These are phyloP conservation scores for Xylaria sp. DNA, from an alignment of 2,329 filamentous ascomycete species.

Conservation along the genomic window DNA sequence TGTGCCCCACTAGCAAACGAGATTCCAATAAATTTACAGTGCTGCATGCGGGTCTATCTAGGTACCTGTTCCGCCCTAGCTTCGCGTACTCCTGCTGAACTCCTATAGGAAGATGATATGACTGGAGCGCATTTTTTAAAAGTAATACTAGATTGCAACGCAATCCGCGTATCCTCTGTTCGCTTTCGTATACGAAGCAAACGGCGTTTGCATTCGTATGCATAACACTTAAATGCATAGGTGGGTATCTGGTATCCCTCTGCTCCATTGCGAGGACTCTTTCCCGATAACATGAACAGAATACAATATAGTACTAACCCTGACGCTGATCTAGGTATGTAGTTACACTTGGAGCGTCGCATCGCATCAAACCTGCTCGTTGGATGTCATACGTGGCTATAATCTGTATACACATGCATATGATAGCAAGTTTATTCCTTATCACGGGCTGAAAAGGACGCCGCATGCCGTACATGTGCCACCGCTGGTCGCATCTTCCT, in stretches of 20 bases:
- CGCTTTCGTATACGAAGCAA: not conserved
- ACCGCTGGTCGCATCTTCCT: not conserved
- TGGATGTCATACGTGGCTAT: not conserved
- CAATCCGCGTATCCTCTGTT: not conserved
- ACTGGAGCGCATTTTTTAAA: not conserved
- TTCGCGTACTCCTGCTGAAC: not conserved
- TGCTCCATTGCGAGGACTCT: not conserved
- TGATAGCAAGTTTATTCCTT: slow-evolving; percentile 8
- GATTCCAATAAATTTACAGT: not conserved
- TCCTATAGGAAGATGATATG: not conserved
- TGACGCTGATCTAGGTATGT: too few species aligned
- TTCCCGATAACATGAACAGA: too few species aligned
- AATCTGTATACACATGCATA: not conserved
- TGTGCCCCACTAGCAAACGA: slow-evolving; percentile 3
- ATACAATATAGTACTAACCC: too few species aligned
- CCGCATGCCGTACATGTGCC: not conserved
- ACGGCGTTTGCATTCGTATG: not conserved
- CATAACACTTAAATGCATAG: not conserved
- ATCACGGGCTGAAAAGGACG: not conserved
- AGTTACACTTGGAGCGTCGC: too few species aligned
- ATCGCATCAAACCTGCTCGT: not conserved
- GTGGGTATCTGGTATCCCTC: not conserved
- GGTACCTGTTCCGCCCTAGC: not conserved
- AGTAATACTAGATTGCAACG: not conserved
- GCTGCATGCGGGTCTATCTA: not conserved